Base-by-base conservation (phyloP, 1,284 basidiomycete genomes). In the Trametes versicolor region DNA sequence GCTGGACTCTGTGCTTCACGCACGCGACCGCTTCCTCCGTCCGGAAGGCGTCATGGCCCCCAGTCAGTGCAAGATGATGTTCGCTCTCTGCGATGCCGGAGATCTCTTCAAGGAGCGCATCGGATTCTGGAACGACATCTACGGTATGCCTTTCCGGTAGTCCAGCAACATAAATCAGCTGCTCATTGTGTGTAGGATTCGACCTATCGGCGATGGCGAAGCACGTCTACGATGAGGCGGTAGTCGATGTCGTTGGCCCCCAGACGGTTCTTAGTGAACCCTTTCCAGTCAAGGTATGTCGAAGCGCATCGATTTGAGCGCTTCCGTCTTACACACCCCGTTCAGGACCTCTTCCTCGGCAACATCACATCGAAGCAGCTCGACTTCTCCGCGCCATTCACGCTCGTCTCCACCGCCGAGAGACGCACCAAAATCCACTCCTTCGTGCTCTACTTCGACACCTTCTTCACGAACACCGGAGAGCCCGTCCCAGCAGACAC, bases 381-480 rank as follows among this genome's bases (percentile, higher is more conserved):
- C 61, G 88, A 95, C 70, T 97, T 97, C 78, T 81, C 86, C 12
- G 86, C 92, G 0, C 76, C 89, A 0, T 98, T 98, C 79, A 84
- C 81, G 2, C 84, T 98, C 37, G 76, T 79, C 29, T 87, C 90
- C 6, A 91, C 84, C 1, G 81, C 86, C 2, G 79, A 83, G 25
- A 82, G 84, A 61, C 82, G 86, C 27, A 87, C 84, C 2, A 92
- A 90, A 71, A 85, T 96, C 52, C 89, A 91, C 73, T 87, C 94
- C 4, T 90, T 98, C 79, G 83, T 97, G 29, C 88, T 96, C n/a
- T 96, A 96, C 80, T 98, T 98, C 73, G 96, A 98, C 79, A 92
- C 91, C 0, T 97, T 96, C 83, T 98, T 98, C 83, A 89, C 89
- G 1, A 77, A 84, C 4, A 82, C 84, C 39, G 86, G 88, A 10